These are phyloP conservation scores for Ceratocystis diversiconidia DNA, from an alignment of 2,329 filamentous ascomycete genomes.

Conservation along the genomic window DNA sequence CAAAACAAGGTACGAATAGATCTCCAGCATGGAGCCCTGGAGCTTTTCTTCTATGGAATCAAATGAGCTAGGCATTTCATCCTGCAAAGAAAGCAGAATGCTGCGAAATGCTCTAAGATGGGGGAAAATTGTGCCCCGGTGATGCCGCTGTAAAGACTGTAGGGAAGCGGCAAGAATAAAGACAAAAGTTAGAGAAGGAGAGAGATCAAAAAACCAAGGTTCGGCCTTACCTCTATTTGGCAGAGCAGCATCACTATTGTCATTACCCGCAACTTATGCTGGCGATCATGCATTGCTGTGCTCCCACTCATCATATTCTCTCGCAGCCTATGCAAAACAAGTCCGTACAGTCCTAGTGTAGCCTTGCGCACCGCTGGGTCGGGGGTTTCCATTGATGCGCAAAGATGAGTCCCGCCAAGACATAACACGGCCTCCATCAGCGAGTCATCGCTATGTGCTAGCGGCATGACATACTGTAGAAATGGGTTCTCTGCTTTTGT, in stretches of 20 bases:
- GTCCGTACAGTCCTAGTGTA: constrained; percentile 13
- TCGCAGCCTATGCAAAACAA: constrained; percentile 13
- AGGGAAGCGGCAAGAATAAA: neutral
- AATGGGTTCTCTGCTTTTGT: constrained; percentile 17
- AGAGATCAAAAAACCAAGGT: neutral
- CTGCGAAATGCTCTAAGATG: constrained; percentile 16
- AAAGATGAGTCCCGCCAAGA: constrained; percentile 16
- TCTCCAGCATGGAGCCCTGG: constrained; percentile 17
- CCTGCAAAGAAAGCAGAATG: constrained; percentile 14
- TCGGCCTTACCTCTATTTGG: constrained; percentile 13
- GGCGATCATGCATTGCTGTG: constrained; percentile 5
- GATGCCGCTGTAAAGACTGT: constrained; percentile 16
- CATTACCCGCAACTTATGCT: constrained; percentile 15
- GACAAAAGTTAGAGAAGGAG: neutral
- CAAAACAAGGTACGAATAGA: constrained; percentile 17
- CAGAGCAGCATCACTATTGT: constrained; percentile 17
- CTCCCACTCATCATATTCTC: constrained; percentile 15
- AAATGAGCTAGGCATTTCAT: constrained; percentile 17
- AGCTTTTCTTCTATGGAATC: constrained; percentile 16
- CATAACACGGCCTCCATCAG: constrained; percentile 17
- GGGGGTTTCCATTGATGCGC: constrained; percentile 16
- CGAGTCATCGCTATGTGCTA: constrained; percentile 16
- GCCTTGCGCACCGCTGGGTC: constrained; percentile 13
- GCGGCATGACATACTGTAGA: constrained; percentile 17
- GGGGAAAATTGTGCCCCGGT: constrained; percentile 16